A percentile compares a stretch with the other conserved stretches of the same genome.
phyloP scores from a whole-genome alignment of 2,329 filamentous ascomycete genomes.

The Geoglossum cookeanum region DNA sequence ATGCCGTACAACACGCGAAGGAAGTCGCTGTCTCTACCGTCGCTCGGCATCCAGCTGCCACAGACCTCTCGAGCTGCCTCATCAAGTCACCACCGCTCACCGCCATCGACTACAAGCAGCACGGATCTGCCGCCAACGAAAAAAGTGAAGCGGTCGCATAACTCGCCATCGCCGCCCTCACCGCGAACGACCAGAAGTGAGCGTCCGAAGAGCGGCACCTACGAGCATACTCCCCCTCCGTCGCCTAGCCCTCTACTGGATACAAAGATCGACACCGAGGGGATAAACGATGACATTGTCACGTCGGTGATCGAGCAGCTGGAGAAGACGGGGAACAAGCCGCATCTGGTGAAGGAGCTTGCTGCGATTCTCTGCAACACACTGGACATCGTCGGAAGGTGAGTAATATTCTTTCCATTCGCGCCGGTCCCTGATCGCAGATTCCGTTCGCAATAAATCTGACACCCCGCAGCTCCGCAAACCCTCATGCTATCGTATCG shows the following conservation, averaged over 20 bases:
- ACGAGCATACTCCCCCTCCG: constrained; percentile 62
- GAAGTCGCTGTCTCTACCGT: constrained; percentile 85
- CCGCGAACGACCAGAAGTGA: constrained; percentile 23
- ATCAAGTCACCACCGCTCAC: constrained; percentile 16
- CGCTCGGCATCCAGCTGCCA: constrained; percentile 74
- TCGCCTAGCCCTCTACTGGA: constrained; percentile 39
- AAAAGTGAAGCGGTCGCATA: constrained; percentile 64
- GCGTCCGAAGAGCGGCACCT: constrained; percentile 30
- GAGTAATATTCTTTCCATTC: constrained; percentile 15
- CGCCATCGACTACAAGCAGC: constrained; percentile 15
- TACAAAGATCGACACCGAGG: constrained; percentile 53
- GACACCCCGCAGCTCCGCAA: constrained; percentile 55
- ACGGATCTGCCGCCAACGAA: constrained; percentile 32
- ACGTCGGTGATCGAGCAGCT: constrained; percentile 76
- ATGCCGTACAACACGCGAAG: constrained; percentile 96
- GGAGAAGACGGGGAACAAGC: constrained; percentile 75
- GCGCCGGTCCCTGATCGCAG: constrained; percentile 2
- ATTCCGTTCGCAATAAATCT: constrained; percentile 8
- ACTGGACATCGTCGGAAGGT: constrained; percentile 81
- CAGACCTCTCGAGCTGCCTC: constrained; percentile 31
- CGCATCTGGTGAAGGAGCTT: constrained; percentile 87
- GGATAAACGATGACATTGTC: constrained; percentile 89
- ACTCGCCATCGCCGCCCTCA: constrained; percentile 18
- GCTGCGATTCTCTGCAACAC: constrained; percentile 57
- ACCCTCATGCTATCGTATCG: constrained; percentile 86